Conservation (phyloP, 805 yeast genomes). For the Kazachstania psychrophila region DNA sequence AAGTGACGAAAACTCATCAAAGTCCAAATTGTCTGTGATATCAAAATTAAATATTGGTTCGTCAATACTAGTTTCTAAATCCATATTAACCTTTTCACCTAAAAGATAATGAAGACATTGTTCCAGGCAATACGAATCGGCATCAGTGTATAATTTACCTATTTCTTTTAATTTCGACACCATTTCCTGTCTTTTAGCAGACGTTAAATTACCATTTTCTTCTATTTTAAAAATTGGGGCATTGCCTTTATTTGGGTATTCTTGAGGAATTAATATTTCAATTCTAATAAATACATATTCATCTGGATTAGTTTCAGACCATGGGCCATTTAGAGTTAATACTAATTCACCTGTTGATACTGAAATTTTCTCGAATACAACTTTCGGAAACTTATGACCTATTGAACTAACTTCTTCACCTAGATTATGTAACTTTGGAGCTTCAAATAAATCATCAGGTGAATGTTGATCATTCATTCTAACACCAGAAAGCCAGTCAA, state of each 20-base stretch:
- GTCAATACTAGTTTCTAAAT: slow-evolving; percentile 27
- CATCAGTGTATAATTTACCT: slow-evolving; percentile 44
- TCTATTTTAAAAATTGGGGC: slow-evolving; percentile 58
- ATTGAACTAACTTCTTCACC: slow-evolving; percentile 89
- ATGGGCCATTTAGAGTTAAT: slow-evolving; percentile 73
- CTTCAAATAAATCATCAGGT: slow-evolving; percentile 31
- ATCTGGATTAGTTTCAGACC: slow-evolving; percentile 39
- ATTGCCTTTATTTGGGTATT: slow-evolving; percentile 53
- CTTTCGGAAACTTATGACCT: slow-evolving; percentile 81
- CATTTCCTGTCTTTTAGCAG: slow-evolving; percentile 43
- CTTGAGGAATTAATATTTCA: slow-evolving; percentile 57
- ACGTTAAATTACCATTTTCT: slow-evolving; percentile 61
- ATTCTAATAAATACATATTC: slow-evolving; percentile 56
- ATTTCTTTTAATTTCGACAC: slow-evolving; percentile 44
- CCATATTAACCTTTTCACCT: slow-evolving; percentile 64
- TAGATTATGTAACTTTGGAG: slow-evolving; percentile 45
- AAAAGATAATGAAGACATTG: slow-evolving; percentile 64
- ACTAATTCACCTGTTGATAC: slow-evolving; percentile 77
- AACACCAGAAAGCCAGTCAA: slow-evolving; percentile 92
- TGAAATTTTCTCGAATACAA: slow-evolving; percentile 77
- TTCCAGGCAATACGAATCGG: slow-evolving; percentile 65
- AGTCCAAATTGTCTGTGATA: slow-evolving; percentile 24
- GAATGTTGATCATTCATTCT: slow-evolving; percentile 42
- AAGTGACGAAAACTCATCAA: slow-evolving; percentile 29
- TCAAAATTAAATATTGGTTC: slow-evolving; percentile 27